Evolutionary conservation across 352 stramenopile genomes (phyloP).

Genomic region (Blastocystis sp.): DNA sequence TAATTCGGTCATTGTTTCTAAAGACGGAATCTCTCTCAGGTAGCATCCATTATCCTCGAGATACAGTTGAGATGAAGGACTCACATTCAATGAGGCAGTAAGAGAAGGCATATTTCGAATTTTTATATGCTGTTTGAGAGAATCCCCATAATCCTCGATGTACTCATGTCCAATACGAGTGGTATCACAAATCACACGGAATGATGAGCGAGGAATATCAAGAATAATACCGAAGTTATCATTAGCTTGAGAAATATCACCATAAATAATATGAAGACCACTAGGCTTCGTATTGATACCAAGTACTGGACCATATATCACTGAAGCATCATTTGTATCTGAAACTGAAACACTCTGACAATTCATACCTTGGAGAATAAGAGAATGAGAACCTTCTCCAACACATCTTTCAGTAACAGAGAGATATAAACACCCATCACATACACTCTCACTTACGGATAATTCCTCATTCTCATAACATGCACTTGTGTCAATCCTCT

Average conservation of each 20-base stretch:
- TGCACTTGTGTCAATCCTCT: too few relatives aligned
- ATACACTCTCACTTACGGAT: neutral
- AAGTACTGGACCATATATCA: neutral
- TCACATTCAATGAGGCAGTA: neutral
- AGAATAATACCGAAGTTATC: neutral
- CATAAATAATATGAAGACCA: neutral
- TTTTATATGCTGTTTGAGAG: neutral
- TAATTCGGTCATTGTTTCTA: neutral
- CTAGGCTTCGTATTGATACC: neutral
- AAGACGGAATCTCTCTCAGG: neutral
- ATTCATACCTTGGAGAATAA: neutral
- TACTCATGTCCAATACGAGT: neutral
- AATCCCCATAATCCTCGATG: slow-evolving; percentile 1
- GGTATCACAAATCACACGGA: neutral
- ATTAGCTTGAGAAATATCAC: neutral
- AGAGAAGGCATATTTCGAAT: neutral
- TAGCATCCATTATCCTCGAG: neutral
- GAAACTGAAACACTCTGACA: neutral
- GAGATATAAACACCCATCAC: neutral
- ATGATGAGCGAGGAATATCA: neutral
- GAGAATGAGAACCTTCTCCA: neutral
- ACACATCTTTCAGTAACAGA: neutral
- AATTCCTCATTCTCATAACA: neutral
- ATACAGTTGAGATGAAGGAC: neutral
- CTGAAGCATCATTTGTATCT: neutral